A percentile compares a stretch with the other conserved stretches of the same genome.
Evolutionary conservation across 768 basidiomycete genomes (phyloP).

Genomic region (Pisolithus microcarpus): DNA sequence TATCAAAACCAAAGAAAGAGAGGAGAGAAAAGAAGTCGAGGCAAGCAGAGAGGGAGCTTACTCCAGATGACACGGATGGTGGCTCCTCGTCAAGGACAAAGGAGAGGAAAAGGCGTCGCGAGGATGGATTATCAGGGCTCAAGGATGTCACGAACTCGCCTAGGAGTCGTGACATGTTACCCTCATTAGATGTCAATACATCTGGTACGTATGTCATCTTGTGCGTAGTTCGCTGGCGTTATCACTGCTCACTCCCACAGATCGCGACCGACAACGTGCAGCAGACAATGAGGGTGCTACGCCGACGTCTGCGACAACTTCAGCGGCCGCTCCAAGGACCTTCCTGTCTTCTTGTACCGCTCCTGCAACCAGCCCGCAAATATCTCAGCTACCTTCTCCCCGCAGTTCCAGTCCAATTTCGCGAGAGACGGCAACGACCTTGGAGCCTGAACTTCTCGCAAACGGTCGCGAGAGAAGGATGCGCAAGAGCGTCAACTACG

Average conservation of each 20-base stretch:
- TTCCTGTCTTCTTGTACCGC: conserved; percentile 38
- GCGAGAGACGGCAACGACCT: conserved; percentile 26
- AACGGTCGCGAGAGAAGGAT: conserved; percentile 45
- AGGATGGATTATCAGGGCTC: conserved; percentile 33
- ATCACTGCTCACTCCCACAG: conserved; percentile 14
- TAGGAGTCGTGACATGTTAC: conserved; percentile 28
- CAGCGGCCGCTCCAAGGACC: conserved; percentile 30
- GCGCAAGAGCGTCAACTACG: conserved; percentile 78
- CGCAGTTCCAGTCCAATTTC: conserved; percentile 42
- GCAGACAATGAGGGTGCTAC: conserved; percentile 29
- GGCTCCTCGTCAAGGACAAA: conserved; percentile 23
- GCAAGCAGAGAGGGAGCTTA: conserved; percentile 11
- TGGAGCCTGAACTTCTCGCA: conserved; percentile 25
- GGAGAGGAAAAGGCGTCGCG: conserved; percentile 36
- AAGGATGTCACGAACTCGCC: conserved; percentile 64
- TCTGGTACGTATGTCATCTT: conserved; percentile 26
- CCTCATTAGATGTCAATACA: conserved; percentile 29
- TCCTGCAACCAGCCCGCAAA: conserved; percentile 27
- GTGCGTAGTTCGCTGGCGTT: conserved; percentile 6
- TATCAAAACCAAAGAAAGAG: conserved; percentile 35
- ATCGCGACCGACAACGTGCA: conserved; percentile 31
- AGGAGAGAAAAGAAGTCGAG: conserved; percentile 29
- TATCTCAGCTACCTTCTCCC: conserved; percentile 43
- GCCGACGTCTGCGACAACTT: conserved; percentile 31
- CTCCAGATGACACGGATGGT: conserved; percentile 18